Evolutionary conservation across 1,284 basidiomycete genomes (phyloP).

Genomic region (Calocybe gambosa): DNA sequence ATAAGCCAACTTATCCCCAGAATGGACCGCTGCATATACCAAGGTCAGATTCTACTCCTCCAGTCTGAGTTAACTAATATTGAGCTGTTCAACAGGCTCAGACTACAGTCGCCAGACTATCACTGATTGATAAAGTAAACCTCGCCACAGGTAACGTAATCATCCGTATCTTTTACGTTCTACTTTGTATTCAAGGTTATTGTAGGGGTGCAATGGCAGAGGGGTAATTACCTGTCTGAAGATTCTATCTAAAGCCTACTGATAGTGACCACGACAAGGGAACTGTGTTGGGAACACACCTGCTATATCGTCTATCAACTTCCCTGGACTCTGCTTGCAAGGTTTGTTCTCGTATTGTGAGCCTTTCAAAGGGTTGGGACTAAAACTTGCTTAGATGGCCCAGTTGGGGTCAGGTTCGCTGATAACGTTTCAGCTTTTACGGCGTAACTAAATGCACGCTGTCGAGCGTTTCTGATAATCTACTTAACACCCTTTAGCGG

Average conservation of each 20-base stretch:
- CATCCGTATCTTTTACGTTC: neutral
- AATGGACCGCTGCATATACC: conserved; percentile 49
- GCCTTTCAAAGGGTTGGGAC: neutral
- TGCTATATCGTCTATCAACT: conserved; percentile 53
- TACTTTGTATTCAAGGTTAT: conserved; percentile 1
- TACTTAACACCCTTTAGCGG: conserved; percentile 32
- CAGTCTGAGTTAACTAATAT: conserved; percentile 2
- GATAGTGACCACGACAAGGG: conserved; percentile 23
- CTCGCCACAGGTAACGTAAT: conserved; percentile 43
- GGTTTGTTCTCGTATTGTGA: conserved; percentile 27
- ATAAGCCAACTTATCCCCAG: conserved; percentile 40
- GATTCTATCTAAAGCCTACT: neutral
- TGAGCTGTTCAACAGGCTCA: conserved; percentile 31
- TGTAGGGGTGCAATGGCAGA: conserved; percentile 34
- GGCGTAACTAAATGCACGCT: conserved; percentile 33
- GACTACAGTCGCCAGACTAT: conserved; percentile 42
- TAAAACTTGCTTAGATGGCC: conserved; percentile 33
- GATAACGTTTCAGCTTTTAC: conserved; percentile 66
- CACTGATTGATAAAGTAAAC: conserved; percentile 48
- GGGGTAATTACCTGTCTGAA: conserved; percentile 17
- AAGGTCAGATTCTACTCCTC: conserved; percentile 30
- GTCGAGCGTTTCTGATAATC: neutral
- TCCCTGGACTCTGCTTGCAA: conserved; percentile 66
- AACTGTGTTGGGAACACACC: conserved; percentile 67
- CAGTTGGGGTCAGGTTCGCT: conserved; percentile 58